phyloP scores from a whole-genome alignment of 2,329 filamentous ascomycete species.

The Diaporthe destruens region DNA sequence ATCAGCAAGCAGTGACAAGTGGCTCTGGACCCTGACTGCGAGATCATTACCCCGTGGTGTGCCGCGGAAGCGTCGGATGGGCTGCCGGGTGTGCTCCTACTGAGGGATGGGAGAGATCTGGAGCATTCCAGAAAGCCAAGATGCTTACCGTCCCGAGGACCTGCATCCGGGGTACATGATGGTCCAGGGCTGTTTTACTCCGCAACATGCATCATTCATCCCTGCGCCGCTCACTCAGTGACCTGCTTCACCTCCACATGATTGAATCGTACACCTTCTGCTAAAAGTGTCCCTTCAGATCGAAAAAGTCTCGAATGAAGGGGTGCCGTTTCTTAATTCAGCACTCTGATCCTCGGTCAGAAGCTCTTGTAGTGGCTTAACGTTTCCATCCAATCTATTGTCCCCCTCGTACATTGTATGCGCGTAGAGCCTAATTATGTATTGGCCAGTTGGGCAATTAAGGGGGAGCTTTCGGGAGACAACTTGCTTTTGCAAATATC shows the following conservation, averaged over 20 bases:
- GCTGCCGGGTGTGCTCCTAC: background rate
- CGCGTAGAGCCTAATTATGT: background rate
- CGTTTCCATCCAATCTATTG: background rate
- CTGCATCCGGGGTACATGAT: constrained; percentile 23
- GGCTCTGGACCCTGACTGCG: background rate
- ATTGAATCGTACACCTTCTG: background rate
- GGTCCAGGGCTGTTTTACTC: constrained; percentile 7
- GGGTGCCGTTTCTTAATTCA: background rate
- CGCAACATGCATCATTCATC: constrained; percentile 24
- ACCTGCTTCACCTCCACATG: constrained; percentile 21
- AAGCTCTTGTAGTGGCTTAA: background rate
- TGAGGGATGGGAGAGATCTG: constrained; percentile 7
- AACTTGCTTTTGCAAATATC: background rate
- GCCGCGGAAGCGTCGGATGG: constrained; percentile 10
- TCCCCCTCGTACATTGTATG: background rate
- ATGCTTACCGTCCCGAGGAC: background rate
- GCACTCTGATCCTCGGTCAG: background rate
- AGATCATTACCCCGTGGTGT: background rate
- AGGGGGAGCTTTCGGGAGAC: background rate
- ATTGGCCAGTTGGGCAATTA: background rate
- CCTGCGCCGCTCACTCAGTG: constrained; percentile 16
- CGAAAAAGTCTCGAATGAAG: background rate
- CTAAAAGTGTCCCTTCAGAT: constrained; percentile 10
- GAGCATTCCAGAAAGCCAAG: constrained; percentile 6
- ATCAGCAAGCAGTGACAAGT: background rate